Percentiles rank a stretch among this genome's conserved stretches.
These are phyloP conservation scores for Hemisphaericaspora nanyangensis DNA, from an alignment of 805 yeast species.

Conservation along the genomic window DNA sequence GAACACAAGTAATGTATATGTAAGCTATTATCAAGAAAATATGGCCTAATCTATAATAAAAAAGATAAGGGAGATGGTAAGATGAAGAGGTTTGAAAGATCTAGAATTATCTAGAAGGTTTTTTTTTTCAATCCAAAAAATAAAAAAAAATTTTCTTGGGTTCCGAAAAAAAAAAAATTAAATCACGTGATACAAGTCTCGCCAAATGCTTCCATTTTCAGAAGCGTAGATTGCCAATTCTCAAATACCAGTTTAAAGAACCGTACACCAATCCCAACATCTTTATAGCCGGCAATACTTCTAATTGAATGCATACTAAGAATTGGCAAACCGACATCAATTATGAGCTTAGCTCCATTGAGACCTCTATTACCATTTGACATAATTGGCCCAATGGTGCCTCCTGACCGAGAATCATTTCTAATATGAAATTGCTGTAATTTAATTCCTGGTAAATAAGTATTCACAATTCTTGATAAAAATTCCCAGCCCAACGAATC, in stretches of 20 bases:
- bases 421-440: slow-evolving; percentile 39
- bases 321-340: slow-evolving; percentile 42
- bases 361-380: slow-evolving; percentile 29
- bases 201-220: background rate
- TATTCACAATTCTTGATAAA: slow-evolving; percentile 20
- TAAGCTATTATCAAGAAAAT: too few relatives aligned
- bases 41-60: too few relatives aligned
- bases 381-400: slow-evolving; percentile 42
- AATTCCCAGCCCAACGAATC: slow-evolving; percentile 29
- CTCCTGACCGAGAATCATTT: slow-evolving; percentile 39
- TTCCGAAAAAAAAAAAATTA: background rate
- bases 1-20: too few relatives aligned
- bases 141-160: slow-evolving; percentile 1
- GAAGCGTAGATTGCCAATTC: slow-evolving; percentile 18
- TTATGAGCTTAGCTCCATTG: slow-evolving; percentile 17
- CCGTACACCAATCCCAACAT: slow-evolving; percentile 34
- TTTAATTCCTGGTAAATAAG: slow-evolving; percentile 15
- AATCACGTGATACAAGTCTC: background rate
- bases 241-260: slow-evolving; percentile 29
- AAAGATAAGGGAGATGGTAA: slow-evolving; percentile 1
- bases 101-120: background rate
- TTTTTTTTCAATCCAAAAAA: too few relatives aligned
- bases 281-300: slow-evolving; percentile 35
- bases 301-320: slow-evolving; percentile 42
- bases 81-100: background rate